Conservation (phyloP, 176 grass and related monocot genomes). For the Musa troglodytarum region DNA sequence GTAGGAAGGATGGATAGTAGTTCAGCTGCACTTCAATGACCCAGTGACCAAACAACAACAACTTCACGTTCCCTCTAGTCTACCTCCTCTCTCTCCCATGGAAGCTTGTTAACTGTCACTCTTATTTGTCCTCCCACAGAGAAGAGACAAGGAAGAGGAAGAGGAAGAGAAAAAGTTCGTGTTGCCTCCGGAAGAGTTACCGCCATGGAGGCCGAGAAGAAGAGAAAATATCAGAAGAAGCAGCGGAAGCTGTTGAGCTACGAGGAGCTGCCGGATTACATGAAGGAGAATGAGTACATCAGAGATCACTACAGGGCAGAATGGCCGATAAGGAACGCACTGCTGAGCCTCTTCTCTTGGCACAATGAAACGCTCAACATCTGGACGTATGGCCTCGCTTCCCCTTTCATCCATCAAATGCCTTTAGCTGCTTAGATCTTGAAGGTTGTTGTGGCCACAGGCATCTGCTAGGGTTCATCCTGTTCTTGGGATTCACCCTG, state of each 20-base stretch:
- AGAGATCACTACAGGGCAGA: slow-evolving; percentile 69
- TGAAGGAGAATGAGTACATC: slow-evolving; percentile 95
- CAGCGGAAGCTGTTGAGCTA: slow-evolving; percentile 50
- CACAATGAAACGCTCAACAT: slow-evolving; percentile 99
- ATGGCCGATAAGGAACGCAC: slow-evolving; percentile 71
- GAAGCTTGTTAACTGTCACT: not conserved
- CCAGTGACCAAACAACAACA: slow-evolving; percentile 1
- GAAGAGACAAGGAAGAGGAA: not conserved
- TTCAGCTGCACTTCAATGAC: slow-evolving; percentile 9
- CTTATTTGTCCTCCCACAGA: not conserved
- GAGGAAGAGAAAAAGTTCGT: not conserved
- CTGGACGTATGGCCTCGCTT: slow-evolving; percentile 53
- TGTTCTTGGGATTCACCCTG: slow-evolving; percentile 62
- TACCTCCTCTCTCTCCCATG: no score
- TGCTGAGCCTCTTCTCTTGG: slow-evolving; percentile 95
- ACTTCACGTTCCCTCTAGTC: not conserved
- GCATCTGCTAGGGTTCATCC: slow-evolving; percentile 83
- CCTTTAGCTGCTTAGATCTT: not conserved
- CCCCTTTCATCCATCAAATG: not conserved
- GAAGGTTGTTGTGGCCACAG: slow-evolving; percentile 22
- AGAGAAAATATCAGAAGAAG: slow-evolving; percentile 1
- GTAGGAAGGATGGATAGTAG: slow-evolving; percentile 8
- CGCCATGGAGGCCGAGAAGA: not conserved
- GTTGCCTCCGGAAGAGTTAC: not conserved
- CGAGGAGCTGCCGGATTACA: slow-evolving; percentile 86